Conservation (phyloP, 2,329 filamentous ascomycete species). For the Alternaria conjuncta region DNA sequence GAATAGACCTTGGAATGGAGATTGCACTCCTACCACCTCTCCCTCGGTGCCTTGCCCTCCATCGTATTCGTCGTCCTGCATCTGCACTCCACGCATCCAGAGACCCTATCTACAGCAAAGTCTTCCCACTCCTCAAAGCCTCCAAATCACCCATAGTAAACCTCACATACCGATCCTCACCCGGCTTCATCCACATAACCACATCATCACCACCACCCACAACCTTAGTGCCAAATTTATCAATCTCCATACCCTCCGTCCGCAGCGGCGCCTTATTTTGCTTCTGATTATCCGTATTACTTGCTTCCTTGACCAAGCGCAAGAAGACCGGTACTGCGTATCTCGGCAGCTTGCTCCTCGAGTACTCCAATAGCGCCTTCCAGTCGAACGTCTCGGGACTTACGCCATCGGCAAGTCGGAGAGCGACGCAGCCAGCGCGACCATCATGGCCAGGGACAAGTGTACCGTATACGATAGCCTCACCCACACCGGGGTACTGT, state of each 20-base stretch:
- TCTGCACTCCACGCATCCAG: neutral
- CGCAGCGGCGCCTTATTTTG: slow-evolving; percentile 75
- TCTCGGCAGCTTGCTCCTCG: slow-evolving; percentile 59
- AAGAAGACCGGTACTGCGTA: slow-evolving; percentile 80
- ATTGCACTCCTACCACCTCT: neutral
- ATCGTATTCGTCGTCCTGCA: neutral
- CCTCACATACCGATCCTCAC: slow-evolving; percentile 28
- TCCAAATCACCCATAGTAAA: slow-evolving; percentile 30
- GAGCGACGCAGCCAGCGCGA: slow-evolving; percentile 62
- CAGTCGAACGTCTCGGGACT: slow-evolving; percentile 36
- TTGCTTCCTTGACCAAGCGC: slow-evolving; percentile 63
- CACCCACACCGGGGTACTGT: slow-evolving; percentile 48
- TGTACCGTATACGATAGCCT: slow-evolving; percentile 57
- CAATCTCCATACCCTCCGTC: slow-evolving; percentile 68
- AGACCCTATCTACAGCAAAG: slow-evolving; percentile 5
- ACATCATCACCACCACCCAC: slow-evolving; percentile 28
- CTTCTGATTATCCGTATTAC: slow-evolving; percentile 76
- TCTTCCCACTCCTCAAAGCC: slow-evolving; percentile 25
- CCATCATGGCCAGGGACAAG: slow-evolving; percentile 53
- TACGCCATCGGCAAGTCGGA: slow-evolving; percentile 58
- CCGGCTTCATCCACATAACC: slow-evolving; percentile 39
- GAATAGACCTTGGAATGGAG: neutral
- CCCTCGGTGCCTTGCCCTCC: neutral
- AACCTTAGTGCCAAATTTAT: slow-evolving; percentile 39
- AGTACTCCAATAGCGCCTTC: slow-evolving; percentile 30